Base-by-base conservation (phyloP, 2,329 filamentous ascomycete genomes). In the Cyclaneusma minus region DNA sequence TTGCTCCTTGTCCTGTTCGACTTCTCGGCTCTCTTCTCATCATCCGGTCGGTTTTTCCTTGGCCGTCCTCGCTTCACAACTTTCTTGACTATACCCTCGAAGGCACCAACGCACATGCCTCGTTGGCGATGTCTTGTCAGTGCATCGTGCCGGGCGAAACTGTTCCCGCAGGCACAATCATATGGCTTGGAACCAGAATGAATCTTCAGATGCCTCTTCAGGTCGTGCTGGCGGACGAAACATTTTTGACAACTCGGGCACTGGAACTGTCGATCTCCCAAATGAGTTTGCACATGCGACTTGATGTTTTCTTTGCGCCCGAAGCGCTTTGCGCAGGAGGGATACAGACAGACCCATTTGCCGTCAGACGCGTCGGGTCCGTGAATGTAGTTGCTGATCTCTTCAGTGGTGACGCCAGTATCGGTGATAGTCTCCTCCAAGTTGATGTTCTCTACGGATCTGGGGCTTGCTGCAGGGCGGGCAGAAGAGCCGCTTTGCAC, bases 241-340 rank as follows among this genome's bases (percentile, higher is more conserved):
- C 84, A 87, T 56, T 95, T 95, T 27, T 78, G 66, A 58, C 89
- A 98, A 29, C 80, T 76, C 23, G 87, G 84, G 54, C 89, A 98
- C 51, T 82, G 77, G 56, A 83, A 98, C 49, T 94, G 89, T 24
- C 89, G 70, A 50, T 98, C 89, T 43, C 91, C 89, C 36, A 98
- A 74, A 53, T 98, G 89, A 3, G 89, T 98, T 54, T 98, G 89
- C 9, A 98, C 82, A 50, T 98, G 89, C 1, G 85, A 92, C 50
- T 93, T 92, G 60, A 95, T 94, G 55, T 98, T 95, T 52, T 98
- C 89, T 51, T 94, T 92, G 40, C 89, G 72, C n/a, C 85, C 87
- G 47, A 98, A 95, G 28, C 74, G 70, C 52, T 93, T 92, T 40
- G 74, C 68, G 52, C 89, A 98, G 15, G 73, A 74, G 6, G 82